Base-by-base conservation (phyloP, 1,139 yeast species). In the Pichia terricola region DNA sequence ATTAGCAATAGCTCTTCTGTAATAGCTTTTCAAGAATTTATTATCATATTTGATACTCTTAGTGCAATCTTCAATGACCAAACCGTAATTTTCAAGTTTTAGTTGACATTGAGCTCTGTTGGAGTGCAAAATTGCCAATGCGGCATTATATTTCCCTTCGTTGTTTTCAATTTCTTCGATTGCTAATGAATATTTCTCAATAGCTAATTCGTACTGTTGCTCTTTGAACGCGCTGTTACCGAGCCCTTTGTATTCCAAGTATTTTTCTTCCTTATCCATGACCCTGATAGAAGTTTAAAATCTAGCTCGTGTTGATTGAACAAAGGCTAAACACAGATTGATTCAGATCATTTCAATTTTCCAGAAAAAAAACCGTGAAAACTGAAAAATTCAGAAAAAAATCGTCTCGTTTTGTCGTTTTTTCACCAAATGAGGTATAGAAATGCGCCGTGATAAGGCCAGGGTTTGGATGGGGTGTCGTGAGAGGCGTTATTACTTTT, bases 51-150 rank as follows among this genome's bases (percentile, higher is more conserved):
- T 72, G 41, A 91, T 69, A 1, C 97, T 89, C 40, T 66, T 64
- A 35, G 81, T 75, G 54, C 95, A 82, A 60, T 89, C 96, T 22
- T 65, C 68, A 4, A 89, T 75, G 1, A 96, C 95, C 41, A 77
- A 70, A 2, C 96, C 97, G 62, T 83, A 89, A 55, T 80, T 81
- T 60, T 91, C 98, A 45, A 81, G 64, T 60, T 86, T 85, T 59
- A 89, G 78, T 53, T 88, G 81, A 1, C 87, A 95, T 51, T 87
- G 94, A 0, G 98, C 96, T 51, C 96, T 70, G 65, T 91, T 91
- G 31, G 96, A 80, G 60, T 68, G 85, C 57, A 79, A 82, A 25
- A 89, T 77, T 1, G 94, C 85, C 49, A 48, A 34, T 9, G 48
- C 50, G 35, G 40, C 42, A 9, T 47, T 44, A 40, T 42, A 42